Evolutionary conservation across 140 eudicot species (phyloP), one percentile per base, ranked within the genome.

Genomic region (Anethum foeniculum): DNA sequence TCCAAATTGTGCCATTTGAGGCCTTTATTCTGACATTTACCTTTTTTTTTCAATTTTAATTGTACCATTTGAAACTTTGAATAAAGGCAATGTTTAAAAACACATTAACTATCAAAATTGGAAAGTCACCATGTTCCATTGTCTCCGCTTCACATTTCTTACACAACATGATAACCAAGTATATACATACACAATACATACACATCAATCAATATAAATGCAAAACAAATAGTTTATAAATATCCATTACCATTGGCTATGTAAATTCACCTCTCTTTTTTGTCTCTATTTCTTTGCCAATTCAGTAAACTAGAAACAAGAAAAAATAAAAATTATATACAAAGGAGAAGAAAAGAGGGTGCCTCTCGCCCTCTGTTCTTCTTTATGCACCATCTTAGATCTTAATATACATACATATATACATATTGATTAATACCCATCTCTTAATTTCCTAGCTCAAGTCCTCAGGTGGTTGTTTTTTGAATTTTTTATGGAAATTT

Each of bases 331-430:
- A 23, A 6, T 49, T 49, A 48, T 15, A 60, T 60, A 60, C 68
- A 60, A 60, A 60, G 32, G 68, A 60, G 75, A 83, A 78, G 82
- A 87, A 84, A 85, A 74, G 87, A 79, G 86, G 87, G 88, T 85
- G 82, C 81, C 78, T 86, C 72, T 80, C 83, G 82, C 88, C 83
- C 92, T 85, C 85, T 83, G 80, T 77, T 86, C 82, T 80, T 84
- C 85, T 87, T 80, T 60, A 83, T 85, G 88, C 82, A 85, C 83
- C 86, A 85, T 83, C 88, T 84, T 86, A 87, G 98, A 94, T 94
- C 97, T 94, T 94, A 82, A 60, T 60, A n/a, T 60, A 60, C 32
- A 21, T n/a, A 60, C 32, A 52, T 18, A 18, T 52, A 14, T 49
- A 49, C 56, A 56, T 56, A 56, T 56, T 21, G 80, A 82, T 74